phyloP scores from a whole-genome alignment of 2,329 filamentous ascomycete genomes.

The Aspergillus unguis region DNA sequence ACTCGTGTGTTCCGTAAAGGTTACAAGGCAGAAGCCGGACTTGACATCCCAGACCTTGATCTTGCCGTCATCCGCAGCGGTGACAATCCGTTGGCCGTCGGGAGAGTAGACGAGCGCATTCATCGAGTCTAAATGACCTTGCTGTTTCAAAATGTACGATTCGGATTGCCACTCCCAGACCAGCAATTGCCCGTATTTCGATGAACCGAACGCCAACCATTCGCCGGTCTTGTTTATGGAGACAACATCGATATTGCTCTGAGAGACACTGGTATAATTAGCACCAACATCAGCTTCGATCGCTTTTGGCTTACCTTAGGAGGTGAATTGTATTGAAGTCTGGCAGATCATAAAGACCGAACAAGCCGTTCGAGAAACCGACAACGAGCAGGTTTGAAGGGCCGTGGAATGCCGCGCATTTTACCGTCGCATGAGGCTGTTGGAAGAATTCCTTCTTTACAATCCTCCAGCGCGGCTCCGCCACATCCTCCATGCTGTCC shows the following conservation, averaged over 20 bases:
- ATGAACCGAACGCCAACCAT: constrained; percentile 96
- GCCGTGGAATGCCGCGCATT: constrained; percentile 86
- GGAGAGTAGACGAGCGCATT: constrained; percentile 91
- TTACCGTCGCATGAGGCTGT: constrained; percentile 81
- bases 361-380: constrained; percentile 91
- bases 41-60: constrained; percentile 98
- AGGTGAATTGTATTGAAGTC: constrained; percentile 95
- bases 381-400: constrained; percentile 88
- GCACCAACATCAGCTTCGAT: not conserved
- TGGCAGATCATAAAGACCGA: constrained; percentile 92
- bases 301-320: constrained; percentile 45
- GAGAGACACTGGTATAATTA: constrained; percentile 70
- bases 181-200: constrained; percentile 88
- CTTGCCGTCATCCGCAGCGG: constrained; percentile 92
- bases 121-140: constrained; percentile 94
- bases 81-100: constrained; percentile 88
- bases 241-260: constrained; percentile 93
- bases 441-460: constrained; percentile 90
- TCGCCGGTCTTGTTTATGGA: constrained; percentile 92
- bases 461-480: constrained; percentile 82
- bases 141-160: constrained; percentile 97
- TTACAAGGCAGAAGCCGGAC: constrained; percentile 96
- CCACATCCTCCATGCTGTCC: constrained; percentile 59
- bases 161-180: constrained; percentile 99
- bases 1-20: constrained; percentile 94